Evolutionary conservation across 805 yeast genomes (phyloP).

Genomic region (Spathaspora passalidarum): DNA sequence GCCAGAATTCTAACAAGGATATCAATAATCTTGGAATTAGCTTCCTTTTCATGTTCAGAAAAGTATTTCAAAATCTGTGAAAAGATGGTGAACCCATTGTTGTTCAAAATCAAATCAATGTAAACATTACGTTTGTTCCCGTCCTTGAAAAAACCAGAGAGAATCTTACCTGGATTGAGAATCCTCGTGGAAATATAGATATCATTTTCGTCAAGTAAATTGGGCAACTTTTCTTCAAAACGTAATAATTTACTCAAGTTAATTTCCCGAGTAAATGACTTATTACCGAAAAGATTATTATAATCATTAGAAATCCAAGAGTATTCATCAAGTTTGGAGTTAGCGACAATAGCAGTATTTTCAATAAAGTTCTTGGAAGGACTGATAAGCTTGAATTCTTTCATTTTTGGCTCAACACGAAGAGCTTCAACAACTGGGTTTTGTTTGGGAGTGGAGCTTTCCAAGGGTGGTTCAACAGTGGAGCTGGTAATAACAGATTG

Average conservation of each 20-base stretch:
- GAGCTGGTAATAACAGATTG: not conserved
- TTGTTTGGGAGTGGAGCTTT: not conserved
- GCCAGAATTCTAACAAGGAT: constrained; percentile 9
- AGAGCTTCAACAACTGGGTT: constrained; percentile 1
- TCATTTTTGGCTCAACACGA: not conserved
- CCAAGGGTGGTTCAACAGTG: not conserved
- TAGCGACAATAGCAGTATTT: not conserved
- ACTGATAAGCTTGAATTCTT: not conserved
- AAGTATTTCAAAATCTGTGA: constrained; percentile 9
- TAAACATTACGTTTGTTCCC: constrained; percentile 3
- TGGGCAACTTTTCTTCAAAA: constrained; percentile 1
- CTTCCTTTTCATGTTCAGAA: not conserved
- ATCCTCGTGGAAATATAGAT: constrained; percentile 9
- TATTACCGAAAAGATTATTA: constrained; percentile 6
- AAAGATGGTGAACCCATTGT: constrained; percentile 8
- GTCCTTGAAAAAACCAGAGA: constrained; percentile 3
- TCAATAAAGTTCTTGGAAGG: not conserved
- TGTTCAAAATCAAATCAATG: constrained; percentile 9
- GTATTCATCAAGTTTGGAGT: not conserved
- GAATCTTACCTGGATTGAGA: constrained; percentile 6
- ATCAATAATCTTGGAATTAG: not conserved
- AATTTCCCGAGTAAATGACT: constrained; percentile 4
- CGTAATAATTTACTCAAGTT: constrained; percentile 6
- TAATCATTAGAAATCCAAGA: constrained; percentile 10
- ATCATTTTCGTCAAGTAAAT: constrained; percentile 1